These are phyloP conservation scores for Suillus subaureus DNA, from an alignment of 768 basidiomycete genomes.

Conservation along the genomic window DNA sequence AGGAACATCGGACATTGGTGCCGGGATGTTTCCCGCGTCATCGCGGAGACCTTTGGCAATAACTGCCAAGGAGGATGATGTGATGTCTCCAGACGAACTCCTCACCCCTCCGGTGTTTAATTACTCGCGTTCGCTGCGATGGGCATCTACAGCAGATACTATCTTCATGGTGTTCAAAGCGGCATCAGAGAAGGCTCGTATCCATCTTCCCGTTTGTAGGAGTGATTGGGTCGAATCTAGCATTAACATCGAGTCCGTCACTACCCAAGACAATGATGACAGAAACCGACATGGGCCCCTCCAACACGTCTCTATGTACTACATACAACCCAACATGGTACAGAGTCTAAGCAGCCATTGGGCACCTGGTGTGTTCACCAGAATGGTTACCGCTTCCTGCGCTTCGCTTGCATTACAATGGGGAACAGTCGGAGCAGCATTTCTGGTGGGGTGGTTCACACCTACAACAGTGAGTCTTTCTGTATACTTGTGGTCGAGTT, in stretches of 20 bases:
- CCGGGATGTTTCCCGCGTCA: background rate
- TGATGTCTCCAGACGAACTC: conserved; percentile 18
- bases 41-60: background rate
- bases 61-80: background rate
- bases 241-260: background rate
- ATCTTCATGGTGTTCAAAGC: conserved; percentile 3
- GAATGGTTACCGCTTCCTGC: conserved; percentile 24
- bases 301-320: conserved; percentile 12
- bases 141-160: conserved; percentile 4
- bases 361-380: conserved; percentile 19
- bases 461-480: conserved; percentile 20
- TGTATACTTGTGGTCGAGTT: background rate
- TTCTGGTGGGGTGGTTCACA: conserved; percentile 25
- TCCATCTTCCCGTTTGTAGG: background rate
- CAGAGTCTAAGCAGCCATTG: conserved; percentile 13
- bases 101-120: conserved; percentile 8
- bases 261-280: too few relatives aligned
- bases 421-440: conserved; percentile 27
- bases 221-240: background rate
- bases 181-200: background rate
- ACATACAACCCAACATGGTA: background rate
- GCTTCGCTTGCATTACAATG: conserved; percentile 27
- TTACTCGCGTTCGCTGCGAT: conserved; percentile 9
- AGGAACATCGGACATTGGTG: background rate
- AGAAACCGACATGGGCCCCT: conserved; percentile 8